Evolutionary conservation across 2,329 filamentous ascomycete species (phyloP).

Genomic region (Phoma sp.): DNA sequence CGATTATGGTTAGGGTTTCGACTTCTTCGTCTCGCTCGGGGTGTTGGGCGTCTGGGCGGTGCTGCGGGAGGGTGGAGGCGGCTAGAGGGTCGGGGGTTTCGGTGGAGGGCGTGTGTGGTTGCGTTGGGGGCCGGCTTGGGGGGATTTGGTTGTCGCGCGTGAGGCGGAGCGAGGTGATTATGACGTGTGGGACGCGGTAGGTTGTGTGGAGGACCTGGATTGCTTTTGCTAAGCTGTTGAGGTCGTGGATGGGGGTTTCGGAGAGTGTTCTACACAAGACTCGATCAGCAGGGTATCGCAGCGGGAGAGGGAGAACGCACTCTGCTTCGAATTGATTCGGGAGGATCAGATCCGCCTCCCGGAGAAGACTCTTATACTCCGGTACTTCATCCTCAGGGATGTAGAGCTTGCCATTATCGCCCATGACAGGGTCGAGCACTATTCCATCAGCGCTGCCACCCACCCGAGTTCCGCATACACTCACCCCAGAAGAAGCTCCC

Average conservation of each 20-base stretch:
- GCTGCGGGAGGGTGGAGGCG: not conserved
- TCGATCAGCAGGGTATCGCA: not conserved
- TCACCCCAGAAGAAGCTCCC: slow-evolving; percentile 88
- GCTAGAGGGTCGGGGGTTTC: slow-evolving; percentile 4
- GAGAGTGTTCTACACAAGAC: slow-evolving; percentile 70
- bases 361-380: slow-evolving; percentile 81
- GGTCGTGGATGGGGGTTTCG: slow-evolving; percentile 80
- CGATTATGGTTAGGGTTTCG: slow-evolving; percentile 71
- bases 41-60: not conserved
- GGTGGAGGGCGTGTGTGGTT: slow-evolving; percentile 37
- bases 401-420: slow-evolving; percentile 90
- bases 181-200: slow-evolving; percentile 82
- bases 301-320: slow-evolving; percentile 57
- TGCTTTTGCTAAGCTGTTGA: slow-evolving; percentile 73
- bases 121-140: slow-evolving; percentile 39
- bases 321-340: slow-evolving; percentile 98
- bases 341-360: slow-evolving; percentile 85
- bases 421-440: slow-evolving; percentile 98
- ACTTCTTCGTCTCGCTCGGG: slow-evolving; percentile 14
- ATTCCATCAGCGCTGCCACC: slow-evolving; percentile 20
- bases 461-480: slow-evolving; percentile 20
- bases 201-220: slow-evolving; percentile 77
- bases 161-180: slow-evolving; percentile 88
- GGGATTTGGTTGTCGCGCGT: slow-evolving; percentile 58
- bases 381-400: slow-evolving; percentile 91